Base-by-base conservation (phyloP, 768 basidiomycete genomes). In the Lactifluus echinatus region DNA sequence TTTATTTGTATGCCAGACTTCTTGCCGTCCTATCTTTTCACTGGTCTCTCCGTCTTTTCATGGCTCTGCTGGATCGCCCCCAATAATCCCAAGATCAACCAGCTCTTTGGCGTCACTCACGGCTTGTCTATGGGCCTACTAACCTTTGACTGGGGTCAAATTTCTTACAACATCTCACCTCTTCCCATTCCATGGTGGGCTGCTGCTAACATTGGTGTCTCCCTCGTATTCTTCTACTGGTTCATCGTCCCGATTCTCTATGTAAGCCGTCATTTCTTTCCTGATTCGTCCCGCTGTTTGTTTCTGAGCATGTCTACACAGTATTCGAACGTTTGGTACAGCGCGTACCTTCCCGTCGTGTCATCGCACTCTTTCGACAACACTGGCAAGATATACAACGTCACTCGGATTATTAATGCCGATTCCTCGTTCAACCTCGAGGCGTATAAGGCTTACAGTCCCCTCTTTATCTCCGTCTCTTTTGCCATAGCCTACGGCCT, bases 161-260 rank as follows among this genome's bases (percentile, higher is more conserved):
- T 85, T 57, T 79, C 83, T 8, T 87, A 83, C 66, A 82, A 81
- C 52, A 80, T 79, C 17, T 81, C 80, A 23, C 89, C 89, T 0
- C 80, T 91, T 45, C 82, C 85, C 5, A 82, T 85, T 10, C 89
- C 89, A 2, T 91, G 87, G 86, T 89, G 86, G 86, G 86, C 85
- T 2, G 81, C 84, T 66, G 86, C 83, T 11, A 89, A 89, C 68
- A 73, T 88, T 53, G 69, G 77, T 2, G 71, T 66, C 47, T 81
- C 84, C 26, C 83, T 89, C 63, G 70, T 83, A 4, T 75, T 84
- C 69, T 79, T 89, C 71, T 85, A 83, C 71, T 90, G 74, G 84
- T 63, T 87, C 68, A 62, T 86, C 49, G 75, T 79, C 4, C 86
- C 87, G 1, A 64, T 79, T 28, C 67, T 89, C 36, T 83, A 87